Percentiles rank a stretch among this genome's conserved stretches.
Conservation (phyloP, 495 filamentous ascomycete species). For the Thermochaetoides thermophila region DNA sequence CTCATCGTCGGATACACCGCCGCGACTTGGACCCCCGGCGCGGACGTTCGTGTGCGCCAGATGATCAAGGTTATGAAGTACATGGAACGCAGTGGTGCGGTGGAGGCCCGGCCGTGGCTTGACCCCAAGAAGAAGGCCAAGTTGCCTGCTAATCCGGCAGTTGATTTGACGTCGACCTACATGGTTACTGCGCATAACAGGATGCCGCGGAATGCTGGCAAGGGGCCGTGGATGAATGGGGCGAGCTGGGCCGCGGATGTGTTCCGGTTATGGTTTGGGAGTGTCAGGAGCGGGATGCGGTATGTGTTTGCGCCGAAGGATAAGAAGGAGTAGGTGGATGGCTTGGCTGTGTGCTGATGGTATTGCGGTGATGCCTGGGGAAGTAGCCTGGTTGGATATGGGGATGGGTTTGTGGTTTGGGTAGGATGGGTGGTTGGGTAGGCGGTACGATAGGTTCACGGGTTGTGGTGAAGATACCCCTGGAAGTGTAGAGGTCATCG, state of each 20-base stretch:
- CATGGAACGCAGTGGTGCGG: slow-evolving; percentile 21
- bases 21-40: slow-evolving; percentile 42
- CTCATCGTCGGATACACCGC: slow-evolving; percentile 32
- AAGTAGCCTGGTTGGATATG: no score
- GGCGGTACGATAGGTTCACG: no score
- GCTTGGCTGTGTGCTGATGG: neutral
- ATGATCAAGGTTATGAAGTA: slow-evolving; percentile 25
- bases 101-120: slow-evolving; percentile 15
- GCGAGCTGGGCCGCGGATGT: slow-evolving; percentile 16
- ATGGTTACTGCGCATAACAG: slow-evolving; percentile 16
- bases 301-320: slow-evolving; percentile 8
- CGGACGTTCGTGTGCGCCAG: slow-evolving; percentile 18
- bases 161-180: slow-evolving; percentile 19
- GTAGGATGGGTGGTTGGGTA: no score
- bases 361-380: no score
- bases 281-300: slow-evolving; percentile 17
- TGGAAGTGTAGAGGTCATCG: no score
- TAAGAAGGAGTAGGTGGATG: no score
- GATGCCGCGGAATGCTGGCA: slow-evolving; percentile 16
- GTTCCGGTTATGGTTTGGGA: slow-evolving; percentile 14
- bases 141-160: slow-evolving; percentile 10
- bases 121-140: slow-evolving; percentile 6
- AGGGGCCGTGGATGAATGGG: slow-evolving; percentile 24
- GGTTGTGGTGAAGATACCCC: no score
- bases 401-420: no score